Base-by-base conservation (phyloP, 192 early-diverging fungal species). In the Backusella luteola region DNA sequence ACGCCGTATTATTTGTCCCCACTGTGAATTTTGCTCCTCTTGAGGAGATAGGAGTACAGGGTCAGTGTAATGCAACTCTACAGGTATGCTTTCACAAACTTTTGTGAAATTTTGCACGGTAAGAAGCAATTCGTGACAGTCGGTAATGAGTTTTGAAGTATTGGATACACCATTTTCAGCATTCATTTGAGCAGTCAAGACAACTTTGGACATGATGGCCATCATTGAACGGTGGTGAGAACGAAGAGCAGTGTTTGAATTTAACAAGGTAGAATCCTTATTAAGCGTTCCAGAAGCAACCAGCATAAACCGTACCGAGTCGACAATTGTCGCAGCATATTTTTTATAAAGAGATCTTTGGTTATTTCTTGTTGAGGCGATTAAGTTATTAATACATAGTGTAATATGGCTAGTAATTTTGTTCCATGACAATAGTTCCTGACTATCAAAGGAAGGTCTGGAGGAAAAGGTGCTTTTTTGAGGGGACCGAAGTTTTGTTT, bases 251-350 rank as follows among this genome's bases (percentile, higher is more conserved):
- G 84, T 85, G 34, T 56, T 70, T n/a, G 76, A 91, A 80, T 35
- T 81, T 81, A 77, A 82, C 9, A 87, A 81, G 11, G 87, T 86
- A 0, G 91, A 89, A 29, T 95, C 91, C 67, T 90, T 91, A 34
- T 89, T 89, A 0, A 92, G 84, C 0, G 91, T 88, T 39, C 91
- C 92, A 7, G 93, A 95, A 19, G 93, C 89, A 67, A 91, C 90
- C 34, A 99, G 86, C 92, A 99, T 93, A 9, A 91, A 87, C 21
- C 96, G 89, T 56, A 99, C 91, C 39, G 93, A 87, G 36, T 92
- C 88, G 15, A 97, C 91, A 7, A 97, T 84, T 41, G 85, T 74
- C 29, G 85, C 80, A 36, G 93, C 82, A 77, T 89, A 87, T 8
- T 76, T 67, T 26, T 91, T 72, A 76, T 88, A 95, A 38, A 86